These are phyloP conservation scores for Kazachstania taianensis DNA, from an alignment of 805 yeast genomes.

Conservation along the genomic window DNA sequence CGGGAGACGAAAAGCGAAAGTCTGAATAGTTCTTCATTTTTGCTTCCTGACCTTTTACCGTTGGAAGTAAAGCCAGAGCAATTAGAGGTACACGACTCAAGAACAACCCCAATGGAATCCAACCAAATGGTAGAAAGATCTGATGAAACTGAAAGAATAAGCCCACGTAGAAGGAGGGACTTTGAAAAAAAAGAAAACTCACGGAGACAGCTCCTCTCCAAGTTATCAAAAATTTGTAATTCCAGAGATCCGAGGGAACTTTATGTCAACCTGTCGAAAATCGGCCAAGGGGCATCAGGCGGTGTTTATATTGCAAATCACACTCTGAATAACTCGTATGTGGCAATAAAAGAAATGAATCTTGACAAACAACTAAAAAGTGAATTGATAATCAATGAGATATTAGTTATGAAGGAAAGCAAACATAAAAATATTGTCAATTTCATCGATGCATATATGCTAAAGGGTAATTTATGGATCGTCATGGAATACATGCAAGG, in stretches of 20 bases:
- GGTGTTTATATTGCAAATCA: slow-evolving; percentile 88
- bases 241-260: slow-evolving; percentile 71
- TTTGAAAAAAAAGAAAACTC: not conserved
- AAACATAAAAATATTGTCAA: slow-evolving; percentile 89
- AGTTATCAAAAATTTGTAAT: slow-evolving; percentile 66
- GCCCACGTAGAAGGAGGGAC: not conserved
- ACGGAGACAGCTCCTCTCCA: slow-evolving; percentile 29
- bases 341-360: slow-evolving; percentile 96
- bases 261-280: slow-evolving; percentile 63
- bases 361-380: slow-evolving; percentile 91
- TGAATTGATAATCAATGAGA: slow-evolving; percentile 89
- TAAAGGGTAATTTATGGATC: slow-evolving; percentile 85
- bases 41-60: slow-evolving; percentile 4
- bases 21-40: not conserved
- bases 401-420: slow-evolving; percentile 88
- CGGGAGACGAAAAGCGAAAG: not conserved
- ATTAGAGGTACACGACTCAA: not conserved
- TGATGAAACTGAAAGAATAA: no score
- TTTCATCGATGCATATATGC: slow-evolving; percentile 73
- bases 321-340: slow-evolving; percentile 42
- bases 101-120: not conserved
- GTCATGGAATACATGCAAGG: slow-evolving; percentile 99
- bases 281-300: slow-evolving; percentile 98
- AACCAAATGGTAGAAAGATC: not conserved
- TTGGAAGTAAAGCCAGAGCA: not conserved